Conservation (phyloP, 2,329 filamentous ascomycete genomes). For the Thielaviopsis musarum region DNA sequence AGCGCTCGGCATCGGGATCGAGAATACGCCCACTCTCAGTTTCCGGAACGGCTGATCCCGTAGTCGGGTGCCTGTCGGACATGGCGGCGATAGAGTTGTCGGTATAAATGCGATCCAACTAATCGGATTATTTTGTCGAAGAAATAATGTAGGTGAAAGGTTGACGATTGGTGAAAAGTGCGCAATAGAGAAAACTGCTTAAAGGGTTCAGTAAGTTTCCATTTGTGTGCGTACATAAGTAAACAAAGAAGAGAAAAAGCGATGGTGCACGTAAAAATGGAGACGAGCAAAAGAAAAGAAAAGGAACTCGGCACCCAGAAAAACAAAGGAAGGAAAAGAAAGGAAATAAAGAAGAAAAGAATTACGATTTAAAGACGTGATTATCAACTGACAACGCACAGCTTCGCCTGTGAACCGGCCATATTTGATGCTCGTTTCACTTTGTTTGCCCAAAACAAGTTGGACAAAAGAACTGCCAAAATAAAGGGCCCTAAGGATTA, state of each 20-base stretch:
- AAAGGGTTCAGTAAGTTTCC: background rate
- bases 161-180: background rate
- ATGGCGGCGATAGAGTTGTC: background rate
- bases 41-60: background rate
- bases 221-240: background rate
- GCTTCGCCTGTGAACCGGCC: background rate
- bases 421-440: background rate
- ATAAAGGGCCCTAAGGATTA: background rate
- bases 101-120: background rate
- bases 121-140: too few relatives aligned
- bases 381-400: background rate
- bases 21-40: background rate
- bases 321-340: background rate
- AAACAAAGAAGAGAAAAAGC: background rate
- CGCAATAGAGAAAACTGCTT: background rate
- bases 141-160: background rate
- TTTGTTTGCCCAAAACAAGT: background rate
- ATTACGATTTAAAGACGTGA: background rate
- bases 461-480: background rate
- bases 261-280: background rate
- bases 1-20: background rate
- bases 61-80: background rate
- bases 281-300: background rate
- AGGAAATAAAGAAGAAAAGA: background rate
- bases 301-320: background rate